phyloP scores from a whole-genome alignment of 352 stramenopile genomes.

The Peronospora belbahrii region DNA sequence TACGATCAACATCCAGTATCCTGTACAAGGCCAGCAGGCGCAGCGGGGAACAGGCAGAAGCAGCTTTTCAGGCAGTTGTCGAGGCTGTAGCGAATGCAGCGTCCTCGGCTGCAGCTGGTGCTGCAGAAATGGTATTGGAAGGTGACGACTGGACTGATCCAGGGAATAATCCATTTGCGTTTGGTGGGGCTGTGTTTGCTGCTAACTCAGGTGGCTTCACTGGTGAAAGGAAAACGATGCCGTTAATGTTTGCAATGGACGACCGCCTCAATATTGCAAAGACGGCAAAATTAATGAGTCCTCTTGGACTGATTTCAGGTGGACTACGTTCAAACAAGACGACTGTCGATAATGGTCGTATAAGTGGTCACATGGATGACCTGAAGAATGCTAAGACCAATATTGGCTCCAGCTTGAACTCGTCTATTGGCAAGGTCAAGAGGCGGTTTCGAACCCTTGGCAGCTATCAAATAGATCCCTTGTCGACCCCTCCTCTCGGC shows the following conservation, averaged over 20 bases:
- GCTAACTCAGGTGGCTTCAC: constrained; percentile 10
- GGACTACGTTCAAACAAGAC: constrained; percentile 31
- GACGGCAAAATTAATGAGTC: constrained; percentile 40
- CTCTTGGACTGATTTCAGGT: constrained; percentile 35
- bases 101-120: constrained; percentile 27
- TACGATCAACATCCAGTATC: constrained; percentile 52
- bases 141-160: constrained; percentile 50
- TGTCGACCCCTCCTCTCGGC: constrained; percentile 22
- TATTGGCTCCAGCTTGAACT: constrained; percentile 64
- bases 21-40: constrained; percentile 66
- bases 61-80: constrained; percentile 60
- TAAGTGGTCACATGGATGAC: constrained; percentile 45
- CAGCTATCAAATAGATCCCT: constrained; percentile 38
- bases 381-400: constrained; percentile 71
- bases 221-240: constrained; percentile 35
- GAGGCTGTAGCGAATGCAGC: constrained; percentile 50
- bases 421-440: constrained; percentile 66
- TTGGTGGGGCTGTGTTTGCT: constrained; percentile 25
- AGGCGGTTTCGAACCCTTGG: constrained; percentile 57
- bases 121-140: constrained; percentile 36
- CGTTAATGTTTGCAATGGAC: constrained; percentile 52
- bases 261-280: constrained; percentile 53
- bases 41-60: constrained; percentile 59
- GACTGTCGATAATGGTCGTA: constrained; percentile 16
- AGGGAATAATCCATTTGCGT: constrained; percentile 20